phyloP scores from a whole-genome alignment of 768 basidiomycete species.

The Hortiboletus campestris region DNA sequence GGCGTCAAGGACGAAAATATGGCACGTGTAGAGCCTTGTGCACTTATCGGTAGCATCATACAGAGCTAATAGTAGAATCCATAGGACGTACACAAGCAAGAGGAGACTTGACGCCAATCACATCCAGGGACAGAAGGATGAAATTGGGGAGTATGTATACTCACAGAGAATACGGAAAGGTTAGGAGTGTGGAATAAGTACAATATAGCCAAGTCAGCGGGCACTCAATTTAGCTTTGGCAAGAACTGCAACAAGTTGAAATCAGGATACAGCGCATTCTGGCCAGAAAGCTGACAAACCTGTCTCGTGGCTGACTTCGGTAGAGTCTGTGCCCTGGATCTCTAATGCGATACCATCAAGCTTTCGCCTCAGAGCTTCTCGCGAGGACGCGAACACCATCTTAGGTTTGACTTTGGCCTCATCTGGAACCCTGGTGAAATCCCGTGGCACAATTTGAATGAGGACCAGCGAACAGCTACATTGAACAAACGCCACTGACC shows the following conservation, averaged over 20 bases:
- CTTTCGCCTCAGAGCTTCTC: constrained; percentile 69
- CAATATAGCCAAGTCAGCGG: constrained; percentile 17
- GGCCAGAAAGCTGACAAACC: constrained; percentile 47
- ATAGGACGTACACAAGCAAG: constrained; percentile 1
- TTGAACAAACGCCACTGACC: constrained; percentile 55
- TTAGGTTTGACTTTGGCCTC: constrained; percentile 80
- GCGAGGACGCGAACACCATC: constrained; percentile 95
- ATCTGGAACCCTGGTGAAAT: constrained; percentile 77
- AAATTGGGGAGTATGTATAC: constrained; percentile 4
- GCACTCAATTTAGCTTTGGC: constrained; percentile 6
- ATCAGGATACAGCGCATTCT: constrained; percentile 2
- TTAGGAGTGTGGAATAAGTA: constrained; percentile 6
- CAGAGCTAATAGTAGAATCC: constrained; percentile 8
- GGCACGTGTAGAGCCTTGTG: background rate
- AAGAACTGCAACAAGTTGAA: constrained; percentile 8
- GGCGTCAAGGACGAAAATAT: background rate
- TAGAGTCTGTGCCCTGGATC: constrained; percentile 79
- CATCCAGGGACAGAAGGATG: background rate
- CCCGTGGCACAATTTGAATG: background rate
- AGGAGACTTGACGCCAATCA: background rate
- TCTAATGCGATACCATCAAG: constrained; percentile 81
- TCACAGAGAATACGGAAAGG: constrained; percentile 11
- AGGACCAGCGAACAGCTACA: background rate
- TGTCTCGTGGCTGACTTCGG: constrained; percentile 68
- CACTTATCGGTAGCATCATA: background rate